These are phyloP conservation scores for Suillus subaureus DNA, from an alignment of 768 basidiomycete genomes.

Conservation along the genomic window DNA sequence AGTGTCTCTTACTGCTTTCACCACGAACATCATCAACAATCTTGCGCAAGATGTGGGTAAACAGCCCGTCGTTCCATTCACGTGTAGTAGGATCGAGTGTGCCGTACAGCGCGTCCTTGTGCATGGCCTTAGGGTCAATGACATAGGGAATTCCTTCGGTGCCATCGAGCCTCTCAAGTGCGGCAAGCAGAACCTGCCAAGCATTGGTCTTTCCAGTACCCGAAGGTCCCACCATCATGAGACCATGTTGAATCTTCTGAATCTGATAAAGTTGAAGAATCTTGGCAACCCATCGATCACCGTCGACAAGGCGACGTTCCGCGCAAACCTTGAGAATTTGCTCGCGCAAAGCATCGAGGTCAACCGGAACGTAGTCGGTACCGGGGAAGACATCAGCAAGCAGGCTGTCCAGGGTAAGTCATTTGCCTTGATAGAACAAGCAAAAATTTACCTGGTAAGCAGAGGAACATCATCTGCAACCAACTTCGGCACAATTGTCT, in stretches of 20 bases:
- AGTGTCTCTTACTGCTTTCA: constrained; percentile 94
- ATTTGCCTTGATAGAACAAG: not conserved
- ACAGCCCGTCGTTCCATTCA: constrained; percentile 99
- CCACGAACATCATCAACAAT: constrained; percentile 99
- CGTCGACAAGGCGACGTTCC: constrained; percentile 82
- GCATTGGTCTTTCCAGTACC: constrained; percentile 97
- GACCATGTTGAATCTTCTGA: constrained; percentile 98
- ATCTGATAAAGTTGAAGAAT: constrained; percentile 98
- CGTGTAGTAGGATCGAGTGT: constrained; percentile 96
- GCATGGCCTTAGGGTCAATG: constrained; percentile 98
- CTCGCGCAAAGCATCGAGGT: constrained; percentile 82
- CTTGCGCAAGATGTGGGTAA: constrained; percentile 96
- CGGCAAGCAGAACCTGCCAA: constrained; percentile 91
- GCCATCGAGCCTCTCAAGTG: constrained; percentile 89
- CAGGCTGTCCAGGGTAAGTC: constrained; percentile 51
- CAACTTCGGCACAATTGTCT: constrained; percentile 97
- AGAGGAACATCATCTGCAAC: constrained; percentile 97
- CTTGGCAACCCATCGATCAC: constrained; percentile 92
- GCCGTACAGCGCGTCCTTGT: constrained; percentile 97
- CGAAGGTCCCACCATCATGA: constrained; percentile 99
- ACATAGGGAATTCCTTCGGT: constrained; percentile 93
- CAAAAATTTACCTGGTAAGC: constrained; percentile 71
- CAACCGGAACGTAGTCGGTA: constrained; percentile 86
- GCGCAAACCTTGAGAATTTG: constrained; percentile 86
- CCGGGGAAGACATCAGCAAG: constrained; percentile 98